phyloP scores from a whole-genome alignment of 352 stramenopile species.

The Pseudoperonospora humuli region DNA sequence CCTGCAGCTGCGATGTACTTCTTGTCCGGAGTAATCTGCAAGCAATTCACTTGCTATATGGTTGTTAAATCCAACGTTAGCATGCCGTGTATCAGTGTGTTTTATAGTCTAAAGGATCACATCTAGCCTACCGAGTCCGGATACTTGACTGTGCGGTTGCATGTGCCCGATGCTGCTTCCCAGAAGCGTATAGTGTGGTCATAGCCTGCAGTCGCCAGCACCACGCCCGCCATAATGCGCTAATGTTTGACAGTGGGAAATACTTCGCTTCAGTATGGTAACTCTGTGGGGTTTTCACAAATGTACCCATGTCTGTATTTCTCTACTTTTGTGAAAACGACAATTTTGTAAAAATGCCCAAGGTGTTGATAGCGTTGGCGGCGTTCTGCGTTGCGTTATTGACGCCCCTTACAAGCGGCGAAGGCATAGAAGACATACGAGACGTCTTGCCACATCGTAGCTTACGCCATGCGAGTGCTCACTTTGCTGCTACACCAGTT shows the following conservation, averaged over 20 bases:
- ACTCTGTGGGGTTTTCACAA: too few species aligned
- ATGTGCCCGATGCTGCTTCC: conserved; percentile 93
- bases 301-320: too few species aligned
- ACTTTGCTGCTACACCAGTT: conserved; percentile 1
- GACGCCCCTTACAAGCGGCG: background rate
- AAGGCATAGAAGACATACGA: background rate
- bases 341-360: conserved; percentile 20
- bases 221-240: conserved; percentile 82
- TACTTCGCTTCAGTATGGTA: too few species aligned
- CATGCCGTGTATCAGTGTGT: background rate
- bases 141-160: conserved; percentile 93
- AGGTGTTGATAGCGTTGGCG: conserved; percentile 8
- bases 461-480: conserved; percentile 10
- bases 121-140: conserved; percentile 79
- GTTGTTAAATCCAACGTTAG: background rate
- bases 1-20: conserved; percentile 94
- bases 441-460: background rate
- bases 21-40: conserved; percentile 96
- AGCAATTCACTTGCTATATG: conserved; percentile 91
- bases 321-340: background rate
- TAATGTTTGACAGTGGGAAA: too few species aligned
- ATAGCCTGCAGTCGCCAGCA: conserved; percentile 95
- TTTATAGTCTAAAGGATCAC: background rate
- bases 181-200: conserved; percentile 99
- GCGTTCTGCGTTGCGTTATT: conserved; percentile 12